Evolutionary conservation across 257 asterid species (phyloP).

Genomic region (Verbena officinalis): DNA sequence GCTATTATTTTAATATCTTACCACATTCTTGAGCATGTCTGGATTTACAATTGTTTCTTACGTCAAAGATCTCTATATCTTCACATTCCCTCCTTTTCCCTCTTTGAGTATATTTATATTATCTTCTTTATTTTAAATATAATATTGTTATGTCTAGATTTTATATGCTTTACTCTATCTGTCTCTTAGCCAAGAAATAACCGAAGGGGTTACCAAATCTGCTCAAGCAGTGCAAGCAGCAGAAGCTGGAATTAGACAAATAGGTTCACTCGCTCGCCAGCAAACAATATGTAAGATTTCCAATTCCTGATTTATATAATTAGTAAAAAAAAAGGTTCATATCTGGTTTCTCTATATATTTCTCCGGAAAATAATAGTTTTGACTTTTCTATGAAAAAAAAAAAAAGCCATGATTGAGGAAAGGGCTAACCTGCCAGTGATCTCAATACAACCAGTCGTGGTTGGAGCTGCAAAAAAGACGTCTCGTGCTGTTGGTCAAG

Average conservation of each 20-base stretch:
- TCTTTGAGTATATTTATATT: no score
- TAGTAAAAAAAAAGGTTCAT: background rate
- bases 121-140: no score
- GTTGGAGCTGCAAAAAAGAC: slow-evolving; percentile 93
- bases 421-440: slow-evolving; percentile 84
- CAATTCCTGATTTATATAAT: slow-evolving; percentile 24
- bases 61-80: no score
- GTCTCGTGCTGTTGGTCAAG: slow-evolving; percentile 75
- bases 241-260: slow-evolving; percentile 83
- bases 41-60: no score
- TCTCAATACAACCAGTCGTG: slow-evolving; percentile 83
- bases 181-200: slow-evolving; percentile 76
- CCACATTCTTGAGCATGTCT: no score
- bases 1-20: no score
- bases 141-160: no score
- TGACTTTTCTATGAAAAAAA: slow-evolving; percentile 32
- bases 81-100: no score
- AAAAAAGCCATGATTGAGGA: slow-evolving; percentile 85
- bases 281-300: slow-evolving; percentile 72
- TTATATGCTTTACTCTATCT: no score
- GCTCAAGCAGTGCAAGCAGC: slow-evolving; percentile 96
- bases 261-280: slow-evolving; percentile 81
- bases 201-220: slow-evolving; percentile 86
- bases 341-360: background rate
- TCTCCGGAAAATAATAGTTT: slow-evolving; percentile 14